Evolutionary conservation across 768 basidiomycete species (phyloP), one percentile per base, ranked within the genome.

Genomic region (Russula virescens): DNA sequence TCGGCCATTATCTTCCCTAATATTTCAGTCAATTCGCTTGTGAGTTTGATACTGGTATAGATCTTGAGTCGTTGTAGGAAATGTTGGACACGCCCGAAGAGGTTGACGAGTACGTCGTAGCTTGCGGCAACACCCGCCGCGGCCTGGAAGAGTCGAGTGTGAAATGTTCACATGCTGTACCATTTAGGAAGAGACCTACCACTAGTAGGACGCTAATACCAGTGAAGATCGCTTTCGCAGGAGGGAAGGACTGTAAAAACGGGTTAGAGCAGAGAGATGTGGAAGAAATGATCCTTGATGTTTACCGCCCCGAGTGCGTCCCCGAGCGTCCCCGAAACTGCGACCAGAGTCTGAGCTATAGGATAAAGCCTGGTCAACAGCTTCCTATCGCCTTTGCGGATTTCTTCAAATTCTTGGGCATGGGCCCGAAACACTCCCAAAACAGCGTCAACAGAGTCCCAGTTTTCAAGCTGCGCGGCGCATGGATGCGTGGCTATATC

Each of bases 1-100:
- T 53, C 52, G 3, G 38, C 52, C 35, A 40, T 53, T 53, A 53
- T 53, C 35, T 19, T 40, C 38, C 35, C 52, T 11, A 53, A 18
- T 40, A 53, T 9, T 40, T 53, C 23, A n/a, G 35, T 53, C 52
- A 38, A 40, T 25, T 14, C 52, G 21, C 14, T 16, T 8, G 52
- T 40, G 38, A 25, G 52, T 25, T 14, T 21, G 7, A 53, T 40
- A 25, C 8, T 21, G 2, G 52, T 53, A 53, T 53, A 53, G 7
- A 53, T 53, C n/a, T 52, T 52, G 49, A 50, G 49, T 9, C 49
- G 49, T n/a, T 18, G 31, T 50, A 50, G 49, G 28, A 50, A 50
- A 34, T 14, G 34, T 3, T 21, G 51, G 13, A 52, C 11, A 10
- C 51, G 28, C 51, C 23, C 51, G 51, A 52, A 52, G 34, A 52